Evolutionary conservation across 345 rosid species (phyloP), one percentile per base, ranked within the genome.

Genomic region (Arabidopsis suecica): DNA sequence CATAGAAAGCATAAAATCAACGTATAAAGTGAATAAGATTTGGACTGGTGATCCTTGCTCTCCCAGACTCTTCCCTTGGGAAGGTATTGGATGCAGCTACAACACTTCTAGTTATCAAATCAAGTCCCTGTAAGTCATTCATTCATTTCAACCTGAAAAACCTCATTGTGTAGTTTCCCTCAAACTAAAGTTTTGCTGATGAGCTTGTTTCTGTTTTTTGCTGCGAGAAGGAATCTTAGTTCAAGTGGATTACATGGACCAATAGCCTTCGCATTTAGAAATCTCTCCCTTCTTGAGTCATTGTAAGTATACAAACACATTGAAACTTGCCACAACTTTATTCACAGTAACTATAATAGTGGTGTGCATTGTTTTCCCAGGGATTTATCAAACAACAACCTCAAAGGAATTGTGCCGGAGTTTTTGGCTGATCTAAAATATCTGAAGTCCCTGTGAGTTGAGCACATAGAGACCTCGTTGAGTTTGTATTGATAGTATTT

Each of bases 41-140:
- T 88, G 87, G 92, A 80, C 61, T 40, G 89, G 92, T 49, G 92
- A 88, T 80, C 89, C 89, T 58, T 84, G 89, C 72, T 68, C 75
- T 14, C 92, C 89, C 45, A 75, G 61, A 48, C 75, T 28, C 11
- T 88, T 63, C 66, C 55, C 69, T 48, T 86, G 88, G 89, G 84
- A 84, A 44, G 85, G 92, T 74, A 23, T 88, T 22, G 56, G 55
- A 65, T 88, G 88, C 79, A 82, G 64, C 69, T 71, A 47, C 49
- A 77, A 38, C 41, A 61, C 11, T 65, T 67, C 69, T 20, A 50
- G 54, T 28, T 50, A 72, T 23, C 81, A 72, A 10, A 86, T 88
- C 56, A 73, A 77, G 47, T 83, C 86, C 18, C 18, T 87, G 91
- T 87, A 65, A 83, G 88, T 68, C 44, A 9, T n/a, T 47, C 13